Conservation (phyloP, 2,329 filamentous ascomycete genomes). For the Colletotrichum sp. region DNA sequence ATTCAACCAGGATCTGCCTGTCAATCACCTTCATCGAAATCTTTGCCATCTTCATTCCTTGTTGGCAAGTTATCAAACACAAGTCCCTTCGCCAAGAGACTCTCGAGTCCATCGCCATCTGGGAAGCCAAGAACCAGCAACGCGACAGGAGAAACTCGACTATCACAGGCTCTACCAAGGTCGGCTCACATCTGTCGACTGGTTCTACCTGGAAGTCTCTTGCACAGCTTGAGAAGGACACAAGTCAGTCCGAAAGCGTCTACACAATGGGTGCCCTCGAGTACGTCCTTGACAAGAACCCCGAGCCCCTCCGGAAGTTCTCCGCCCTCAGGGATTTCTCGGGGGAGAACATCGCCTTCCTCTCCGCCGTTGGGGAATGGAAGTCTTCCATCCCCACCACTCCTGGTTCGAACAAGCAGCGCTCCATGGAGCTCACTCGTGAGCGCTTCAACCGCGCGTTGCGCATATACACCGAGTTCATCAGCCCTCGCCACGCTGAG, state of each 20-base stretch:
- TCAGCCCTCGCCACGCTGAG: slow-evolving; percentile 64
- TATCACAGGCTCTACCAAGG: slow-evolving; percentile 32
- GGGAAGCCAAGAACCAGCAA: slow-evolving; percentile 40
- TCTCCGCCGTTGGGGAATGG: slow-evolving; percentile 63
- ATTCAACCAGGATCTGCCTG: slow-evolving; percentile 52
- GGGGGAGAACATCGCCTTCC: slow-evolving; percentile 73
- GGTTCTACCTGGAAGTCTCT: slow-evolving; percentile 35
- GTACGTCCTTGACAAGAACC: slow-evolving; percentile 62
- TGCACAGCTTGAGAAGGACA: slow-evolving; percentile 38
- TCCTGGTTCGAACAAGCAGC: slow-evolving; percentile 14
- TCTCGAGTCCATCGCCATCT: slow-evolving; percentile 52
- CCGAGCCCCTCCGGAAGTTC: slow-evolving; percentile 65
- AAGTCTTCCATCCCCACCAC: slow-evolving; percentile 41
- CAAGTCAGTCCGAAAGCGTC: slow-evolving; percentile 32
- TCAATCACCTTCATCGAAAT: slow-evolving; percentile 68
- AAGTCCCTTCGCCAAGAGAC: slow-evolving; percentile 51
- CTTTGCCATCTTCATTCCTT: slow-evolving; percentile 67
- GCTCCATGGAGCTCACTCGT: slow-evolving; percentile 38
- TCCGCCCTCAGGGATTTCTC: slow-evolving; percentile 71
- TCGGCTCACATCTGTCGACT: neutral
- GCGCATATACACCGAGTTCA: slow-evolving; percentile 65
- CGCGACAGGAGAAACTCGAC: neutral
- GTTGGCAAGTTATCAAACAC: slow-evolving; percentile 58
- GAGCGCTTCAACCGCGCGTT: slow-evolving; percentile 63
- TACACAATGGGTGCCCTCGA: slow-evolving; percentile 66